phyloP scores from a whole-genome alignment of 495 filamentous ascomycete genomes.

The Aspergillus mulundensis region DNA sequence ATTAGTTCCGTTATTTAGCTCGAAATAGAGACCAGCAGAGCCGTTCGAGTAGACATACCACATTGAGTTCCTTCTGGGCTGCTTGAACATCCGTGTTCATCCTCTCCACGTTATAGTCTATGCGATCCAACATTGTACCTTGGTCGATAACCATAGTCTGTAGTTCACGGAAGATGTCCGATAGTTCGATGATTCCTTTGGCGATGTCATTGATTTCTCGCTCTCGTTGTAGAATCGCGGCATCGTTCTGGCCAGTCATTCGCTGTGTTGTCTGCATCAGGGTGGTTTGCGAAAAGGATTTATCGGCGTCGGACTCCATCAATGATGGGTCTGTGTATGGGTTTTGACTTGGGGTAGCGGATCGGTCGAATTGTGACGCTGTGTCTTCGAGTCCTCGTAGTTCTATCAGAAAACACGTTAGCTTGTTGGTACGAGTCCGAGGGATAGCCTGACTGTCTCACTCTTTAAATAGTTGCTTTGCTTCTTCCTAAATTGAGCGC shows the following conservation, averaged over 20 bases:
- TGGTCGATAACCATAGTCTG: conserved; percentile 98
- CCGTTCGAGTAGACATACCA: conserved; percentile 47
- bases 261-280: conserved; percentile 71
- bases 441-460: conserved; percentile 33
- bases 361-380: conserved; percentile 56
- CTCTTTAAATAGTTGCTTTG: conserved; percentile 95
- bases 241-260: conserved; percentile 71
- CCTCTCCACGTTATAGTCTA: conserved; percentile 95
- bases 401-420: conserved; percentile 48
- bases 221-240: conserved; percentile 85
- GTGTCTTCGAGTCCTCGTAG: conserved; percentile 73
- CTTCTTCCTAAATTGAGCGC: conserved; percentile 89
- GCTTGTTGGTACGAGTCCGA: conserved; percentile 10
- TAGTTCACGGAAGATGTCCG: conserved; percentile 92
- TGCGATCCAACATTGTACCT: conserved; percentile 93
- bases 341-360: conserved; percentile 61
- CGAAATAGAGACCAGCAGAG: background rate
- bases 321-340: conserved; percentile 75
- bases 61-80: conserved; percentile 85
- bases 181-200: conserved; percentile 93
- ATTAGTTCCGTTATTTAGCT: background rate
- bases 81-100: conserved; percentile 87
- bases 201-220: conserved; percentile 97
- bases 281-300: conserved; percentile 84
- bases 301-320: conserved; percentile 85